Evolutionary conservation across 306 rosid genomes (phyloP).

Genomic region (Vicia faba): DNA sequence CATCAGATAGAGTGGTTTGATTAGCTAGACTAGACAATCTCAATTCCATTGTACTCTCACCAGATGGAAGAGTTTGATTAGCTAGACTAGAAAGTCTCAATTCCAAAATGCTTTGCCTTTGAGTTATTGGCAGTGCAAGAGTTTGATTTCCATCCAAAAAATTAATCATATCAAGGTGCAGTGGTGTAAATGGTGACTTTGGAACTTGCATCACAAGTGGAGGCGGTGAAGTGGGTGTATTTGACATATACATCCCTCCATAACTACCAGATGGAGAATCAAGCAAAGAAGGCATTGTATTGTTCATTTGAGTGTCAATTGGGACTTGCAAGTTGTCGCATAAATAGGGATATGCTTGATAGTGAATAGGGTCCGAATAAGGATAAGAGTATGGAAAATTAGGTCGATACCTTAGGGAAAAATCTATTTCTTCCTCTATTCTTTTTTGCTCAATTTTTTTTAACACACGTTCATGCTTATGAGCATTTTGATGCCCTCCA

Average conservation of each 20-base stretch:
- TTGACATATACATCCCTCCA: not conserved
- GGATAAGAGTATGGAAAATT: not conserved
- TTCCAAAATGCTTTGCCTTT: not conserved
- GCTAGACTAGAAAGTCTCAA: too few relatives aligned
- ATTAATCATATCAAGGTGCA: not conserved
- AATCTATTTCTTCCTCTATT: not conserved
- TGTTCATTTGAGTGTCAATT: not conserved
- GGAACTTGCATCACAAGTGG: not conserved
- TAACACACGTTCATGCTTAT: slow-evolving; percentile 55
- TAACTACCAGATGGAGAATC: not conserved
- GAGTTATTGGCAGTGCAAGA: not conserved
- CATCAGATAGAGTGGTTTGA: too few relatives aligned
- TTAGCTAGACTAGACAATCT: too few relatives aligned
- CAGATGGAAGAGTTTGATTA: too few relatives aligned
- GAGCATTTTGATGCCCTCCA: slow-evolving; percentile 84
- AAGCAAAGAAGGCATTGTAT: not conserved
- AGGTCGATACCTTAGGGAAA: not conserved
- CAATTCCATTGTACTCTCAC: too few relatives aligned
- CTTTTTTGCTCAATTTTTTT: slow-evolving; percentile 4
- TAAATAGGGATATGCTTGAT: not conserved
- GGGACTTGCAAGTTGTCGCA: not conserved
- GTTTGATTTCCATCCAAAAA: not conserved
- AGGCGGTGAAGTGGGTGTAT: not conserved
- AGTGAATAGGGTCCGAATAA: not conserved
- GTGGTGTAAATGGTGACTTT: not conserved